Base-by-base conservation (phyloP, 140 eudicot species). In the Ambrosia hybrid region DNA sequence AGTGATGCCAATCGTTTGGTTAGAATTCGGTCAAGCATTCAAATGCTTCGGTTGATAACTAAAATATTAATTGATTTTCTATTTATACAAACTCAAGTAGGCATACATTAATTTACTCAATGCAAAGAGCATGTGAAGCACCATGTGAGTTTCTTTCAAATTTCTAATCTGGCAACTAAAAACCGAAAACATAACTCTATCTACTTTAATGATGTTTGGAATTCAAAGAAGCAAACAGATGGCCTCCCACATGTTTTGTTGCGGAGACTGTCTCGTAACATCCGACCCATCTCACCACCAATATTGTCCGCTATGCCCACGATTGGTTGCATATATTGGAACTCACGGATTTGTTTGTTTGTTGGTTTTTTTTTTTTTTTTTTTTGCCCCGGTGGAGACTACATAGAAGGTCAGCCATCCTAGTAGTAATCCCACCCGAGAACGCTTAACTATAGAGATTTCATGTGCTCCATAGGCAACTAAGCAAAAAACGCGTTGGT, bases 1-100 rank as follows among this genome's bases (percentile, higher is more conserved):
- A 62, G 38, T 6, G 72, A 77, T 61, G 60, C 81, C 72, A 62
- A 70, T 70, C 48, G 65, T 52, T 82, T 76, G 75, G 77, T 64
- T 63, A 78, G 33, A 56, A 63, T 73, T 58, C 57, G 39, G 77
- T 65, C 72, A 83, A 73, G 48, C 58, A 67, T 59, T 62, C 71
- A 52, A 67, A 52, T 10, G 41, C 62, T 65, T 72, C 4, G 0
- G 57, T 51, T 70, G 76, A 38, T 65, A 71, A 58, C 70, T 39
- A 48, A 67, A 46, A 78, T 73, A 30, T 3, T 60, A 30, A 39
- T 68, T 60, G 17, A 11, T 68, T 71, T 39, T 58, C 41, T 43
- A 59, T 63, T 59, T 78, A 82, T 76, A 79, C 21, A 51, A 41
- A n/a, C 73, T 52, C 65, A 51, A 41, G 65, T 8, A 61, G 62